Evolutionary conservation across 2,329 filamentous ascomycete genomes (phyloP), one percentile per base, ranked within the genome.

Genomic region (Helminthosporium solani): DNA sequence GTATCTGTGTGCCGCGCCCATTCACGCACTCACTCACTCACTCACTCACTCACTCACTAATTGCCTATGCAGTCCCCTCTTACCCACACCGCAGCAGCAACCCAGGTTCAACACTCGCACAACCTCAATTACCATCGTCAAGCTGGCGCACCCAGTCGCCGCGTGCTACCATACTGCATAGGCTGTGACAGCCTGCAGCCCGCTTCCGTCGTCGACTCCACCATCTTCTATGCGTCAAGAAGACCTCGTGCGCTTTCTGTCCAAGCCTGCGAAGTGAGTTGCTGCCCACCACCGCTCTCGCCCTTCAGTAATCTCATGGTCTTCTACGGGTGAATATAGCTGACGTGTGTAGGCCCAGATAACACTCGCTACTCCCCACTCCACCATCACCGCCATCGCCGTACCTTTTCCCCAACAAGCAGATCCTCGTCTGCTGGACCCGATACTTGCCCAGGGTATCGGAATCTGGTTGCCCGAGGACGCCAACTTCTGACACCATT

Each of bases 161-260:
- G 45, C 52, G 36, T 30, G 19, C 40, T 44, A 35, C 37, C 35
- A 40, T 44, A 57, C 65, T 68, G 67, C 64, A 39, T 67, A 67
- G 67, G 67, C 66, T 66, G 48, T 58, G 41, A 56, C 48, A 64
- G 66, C 66, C 68, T 58, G 66, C 66, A 69, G 66, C 60, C 57
- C 46, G 43, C 40, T 46, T 49, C 44, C 41, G 53, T 55, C 46
- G 42, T 54, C 43, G 45, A 52, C 53, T 34, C 40, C 44, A 49
- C 50, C 63, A 53, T 53, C 58, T 56, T 72, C 88, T 85, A 96
- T 96, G 90, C 91, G 84, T 87, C 86, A 82, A 73, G 87, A 86
- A 77, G 88, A 95, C 75, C 84, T 95, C 68, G 83, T 95, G 70
- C 88, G 90, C 77, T 94, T 95, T 78, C 84, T 96, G 64, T 95